A percentile compares a stretch with the other conserved stretches of the same genome.
Evolutionary conservation across 345 rosid species (phyloP).

Genomic region (Nephelium lappaceum): DNA sequence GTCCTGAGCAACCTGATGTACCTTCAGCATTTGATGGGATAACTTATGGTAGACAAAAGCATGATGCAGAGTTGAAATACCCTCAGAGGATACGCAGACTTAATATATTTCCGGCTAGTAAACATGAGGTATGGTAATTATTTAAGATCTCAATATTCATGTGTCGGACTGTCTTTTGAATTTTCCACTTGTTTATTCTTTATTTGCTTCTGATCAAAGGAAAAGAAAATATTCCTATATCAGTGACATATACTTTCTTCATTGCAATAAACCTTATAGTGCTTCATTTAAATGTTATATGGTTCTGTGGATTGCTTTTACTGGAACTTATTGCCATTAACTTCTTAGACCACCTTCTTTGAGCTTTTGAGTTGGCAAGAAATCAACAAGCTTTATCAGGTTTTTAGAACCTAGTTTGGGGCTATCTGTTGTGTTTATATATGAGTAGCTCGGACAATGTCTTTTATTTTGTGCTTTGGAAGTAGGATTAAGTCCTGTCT

Average conservation of each 20-base stretch:
- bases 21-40: slow-evolving; percentile 55
- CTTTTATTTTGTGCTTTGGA: neutral
- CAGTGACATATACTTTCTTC: neutral
- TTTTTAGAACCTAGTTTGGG: neutral
- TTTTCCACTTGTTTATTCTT: neutral
- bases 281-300: neutral
- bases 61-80: slow-evolving; percentile 77
- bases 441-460: neutral
- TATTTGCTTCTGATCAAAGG: neutral
- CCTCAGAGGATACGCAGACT: slow-evolving; percentile 92
- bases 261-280: neutral
- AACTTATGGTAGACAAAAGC: slow-evolving; percentile 74
- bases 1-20: slow-evolving; percentile 72
- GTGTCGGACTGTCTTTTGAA: neutral
- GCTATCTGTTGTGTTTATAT: neutral
- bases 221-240: neutral
- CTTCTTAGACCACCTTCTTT: neutral
- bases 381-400: neutral
- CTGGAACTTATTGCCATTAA: neutral
- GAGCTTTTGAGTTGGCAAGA: neutral
- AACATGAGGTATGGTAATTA: slow-evolving; percentile 62
- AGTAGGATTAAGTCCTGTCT: neutral
- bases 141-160: slow-evolving; percentile 4
- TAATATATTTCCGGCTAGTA: slow-evolving; percentile 81
- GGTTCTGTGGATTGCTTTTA: neutral